Evolutionary conservation across 169 alveolate species (phyloP).

Genomic region (Plasmodium malariae): DNA sequence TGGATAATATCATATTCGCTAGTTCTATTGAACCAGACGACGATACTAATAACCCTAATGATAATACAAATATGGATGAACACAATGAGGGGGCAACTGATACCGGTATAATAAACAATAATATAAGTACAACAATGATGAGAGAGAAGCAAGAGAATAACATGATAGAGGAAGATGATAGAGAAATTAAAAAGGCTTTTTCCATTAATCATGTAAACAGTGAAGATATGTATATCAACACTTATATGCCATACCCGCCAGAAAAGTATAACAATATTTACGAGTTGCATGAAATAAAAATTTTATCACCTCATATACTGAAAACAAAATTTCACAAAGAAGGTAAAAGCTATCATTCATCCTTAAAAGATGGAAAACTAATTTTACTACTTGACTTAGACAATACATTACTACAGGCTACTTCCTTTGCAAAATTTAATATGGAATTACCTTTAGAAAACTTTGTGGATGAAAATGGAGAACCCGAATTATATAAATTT

Average conservation of each 20-base stretch:
- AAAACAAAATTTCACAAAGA: conserved; percentile 43
- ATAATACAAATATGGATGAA: too few species aligned
- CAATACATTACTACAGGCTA: conserved; percentile 92
- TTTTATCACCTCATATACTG: conserved; percentile 70
- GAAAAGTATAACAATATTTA: conserved; percentile 73
- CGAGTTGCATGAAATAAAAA: conserved; percentile 76
- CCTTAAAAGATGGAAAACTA: conserved; percentile 85
- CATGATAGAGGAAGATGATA: background rate
- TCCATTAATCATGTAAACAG: conserved; percentile 2
- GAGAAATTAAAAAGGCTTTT: background rate
- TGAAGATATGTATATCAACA: conserved; percentile 51
- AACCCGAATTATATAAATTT: conserved; percentile 92
- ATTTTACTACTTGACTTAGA: conserved; percentile 91
- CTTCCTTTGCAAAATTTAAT: conserved; percentile 88
- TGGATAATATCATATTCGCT: too few species aligned
- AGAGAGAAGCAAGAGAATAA: background rate
- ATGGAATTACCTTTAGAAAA: conserved; percentile 89
- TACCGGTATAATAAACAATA: too few species aligned
- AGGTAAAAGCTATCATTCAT: conserved; percentile 46
- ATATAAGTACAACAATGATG: too few species aligned
- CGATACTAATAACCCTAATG: too few species aligned
- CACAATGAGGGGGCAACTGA: too few species aligned
- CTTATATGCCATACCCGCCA: conserved; percentile 76
- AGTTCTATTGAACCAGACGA: too few species aligned
- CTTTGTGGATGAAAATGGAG: conserved; percentile 90